A percentile compares a stretch with the other conserved stretches of the same genome.
phyloP scores from a whole-genome alignment of 2,329 filamentous ascomycete genomes.

The Curvularia verruculosa region DNA sequence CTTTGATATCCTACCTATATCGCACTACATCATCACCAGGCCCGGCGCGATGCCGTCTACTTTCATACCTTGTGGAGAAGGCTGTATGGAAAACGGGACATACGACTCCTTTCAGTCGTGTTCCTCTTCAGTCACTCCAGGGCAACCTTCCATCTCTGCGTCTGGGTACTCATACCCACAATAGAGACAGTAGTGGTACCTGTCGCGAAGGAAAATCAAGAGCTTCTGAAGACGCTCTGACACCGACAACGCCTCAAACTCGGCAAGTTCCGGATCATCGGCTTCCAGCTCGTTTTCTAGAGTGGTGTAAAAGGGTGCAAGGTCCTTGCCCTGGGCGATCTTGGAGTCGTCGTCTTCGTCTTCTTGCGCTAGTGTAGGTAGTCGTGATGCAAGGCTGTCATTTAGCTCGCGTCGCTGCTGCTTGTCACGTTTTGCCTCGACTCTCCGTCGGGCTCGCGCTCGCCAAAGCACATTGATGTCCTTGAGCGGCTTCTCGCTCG shows the following conservation, averaged over 20 bases:
- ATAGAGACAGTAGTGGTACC: slow-evolving; percentile 90
- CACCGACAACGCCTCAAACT: slow-evolving; percentile 73
- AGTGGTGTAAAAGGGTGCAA: slow-evolving; percentile 56
- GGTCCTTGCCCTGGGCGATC: slow-evolving; percentile 67
- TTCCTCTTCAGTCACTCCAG: slow-evolving; percentile 85
- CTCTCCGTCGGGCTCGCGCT: slow-evolving; percentile 71
- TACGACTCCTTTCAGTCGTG: slow-evolving; percentile 58
- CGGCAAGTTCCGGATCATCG: slow-evolving; percentile 79
- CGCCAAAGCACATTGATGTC: slow-evolving; percentile 81
- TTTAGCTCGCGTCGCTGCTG: slow-evolving; percentile 38
- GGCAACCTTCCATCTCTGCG: slow-evolving; percentile 81
- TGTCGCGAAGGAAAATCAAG: slow-evolving; percentile 71
- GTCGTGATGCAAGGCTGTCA: slow-evolving; percentile 49
- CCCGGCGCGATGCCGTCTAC: neutral
- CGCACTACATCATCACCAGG: neutral
- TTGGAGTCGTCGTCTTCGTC: slow-evolving; percentile 77
- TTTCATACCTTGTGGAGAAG: slow-evolving; percentile 1
- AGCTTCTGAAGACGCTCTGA: slow-evolving; percentile 70
- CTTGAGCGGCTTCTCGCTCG: slow-evolving; percentile 61
- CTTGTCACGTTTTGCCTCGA: slow-evolving; percentile 70
- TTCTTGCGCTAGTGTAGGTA: slow-evolving; percentile 66
- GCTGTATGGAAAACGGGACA: neutral
- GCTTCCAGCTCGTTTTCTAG: slow-evolving; percentile 74
- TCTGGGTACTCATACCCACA: slow-evolving; percentile 86
- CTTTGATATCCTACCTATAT: neutral